A percentile compares a stretch with the other conserved stretches of the same genome.
Evolutionary conservation across 2,329 filamentous ascomycete species (phyloP).

Genomic region (Nigrospora oryzae): DNA sequence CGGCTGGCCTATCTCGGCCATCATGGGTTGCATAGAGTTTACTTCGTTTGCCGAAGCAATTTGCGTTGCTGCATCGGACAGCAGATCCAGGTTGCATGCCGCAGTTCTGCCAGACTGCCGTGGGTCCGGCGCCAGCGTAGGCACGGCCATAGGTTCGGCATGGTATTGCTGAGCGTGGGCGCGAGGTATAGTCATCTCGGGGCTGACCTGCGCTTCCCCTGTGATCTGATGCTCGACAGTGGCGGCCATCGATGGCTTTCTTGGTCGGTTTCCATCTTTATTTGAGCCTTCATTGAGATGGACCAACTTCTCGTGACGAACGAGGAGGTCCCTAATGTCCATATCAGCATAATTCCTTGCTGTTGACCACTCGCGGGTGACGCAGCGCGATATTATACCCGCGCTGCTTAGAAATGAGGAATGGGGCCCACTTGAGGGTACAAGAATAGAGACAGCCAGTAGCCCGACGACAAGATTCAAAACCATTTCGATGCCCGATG

Average conservation of each 20-base stretch:
- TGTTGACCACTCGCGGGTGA: background rate
- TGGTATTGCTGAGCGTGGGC: conserved; percentile 28
- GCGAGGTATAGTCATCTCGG: conserved; percentile 34
- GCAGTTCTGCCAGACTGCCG: conserved; percentile 35
- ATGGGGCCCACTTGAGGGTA: too few species aligned
- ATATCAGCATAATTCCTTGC: conserved; percentile 41
- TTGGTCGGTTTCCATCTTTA: conserved; percentile 41
- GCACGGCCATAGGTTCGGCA: conserved; percentile 28
- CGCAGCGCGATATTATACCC: too few species aligned
- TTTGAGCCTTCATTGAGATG: conserved; percentile 49
- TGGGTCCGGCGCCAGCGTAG: conserved; percentile 35
- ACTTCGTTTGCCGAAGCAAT: conserved; percentile 46
- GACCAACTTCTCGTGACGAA: conserved; percentile 56
- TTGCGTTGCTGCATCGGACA: conserved; percentile 49
- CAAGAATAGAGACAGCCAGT: too few species aligned
- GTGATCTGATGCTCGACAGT: conserved; percentile 34
- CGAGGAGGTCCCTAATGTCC: conserved; percentile 56
- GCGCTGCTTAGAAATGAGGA: too few species aligned
- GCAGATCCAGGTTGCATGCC: conserved; percentile 48
- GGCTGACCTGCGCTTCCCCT: conserved; percentile 37
- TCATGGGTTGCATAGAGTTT: conserved; percentile 40
- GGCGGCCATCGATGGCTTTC: conserved; percentile 42
- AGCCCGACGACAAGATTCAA: too few species aligned
- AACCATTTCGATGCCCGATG: too few species aligned
- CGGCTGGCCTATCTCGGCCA: conserved; percentile 33